phyloP scores from a whole-genome alignment of 2,329 filamentous ascomycete genomes.

The Metarhizium guizhouense region DNA sequence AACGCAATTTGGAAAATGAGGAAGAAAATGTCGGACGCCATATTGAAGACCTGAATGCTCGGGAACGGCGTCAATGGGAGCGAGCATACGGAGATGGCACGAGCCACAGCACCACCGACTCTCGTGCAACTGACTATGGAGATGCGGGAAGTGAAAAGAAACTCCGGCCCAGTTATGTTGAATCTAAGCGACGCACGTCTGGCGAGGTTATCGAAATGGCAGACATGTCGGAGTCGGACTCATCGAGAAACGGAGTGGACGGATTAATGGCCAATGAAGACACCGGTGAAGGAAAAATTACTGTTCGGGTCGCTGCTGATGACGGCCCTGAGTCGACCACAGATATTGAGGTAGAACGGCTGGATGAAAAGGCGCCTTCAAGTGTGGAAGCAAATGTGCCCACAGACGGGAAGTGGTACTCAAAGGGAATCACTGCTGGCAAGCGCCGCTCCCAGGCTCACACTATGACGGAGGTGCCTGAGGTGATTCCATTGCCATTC shows the following conservation, averaged over 20 bases:
- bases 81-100: conserved; percentile 59
- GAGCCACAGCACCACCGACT: conserved; percentile 21
- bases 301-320: conserved; percentile 43
- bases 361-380: conserved; percentile 21
- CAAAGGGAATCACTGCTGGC: conserved; percentile 10
- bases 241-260: conserved; percentile 19
- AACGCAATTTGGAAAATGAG: conserved; percentile 47
- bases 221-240: conserved; percentile 31
- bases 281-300: conserved; percentile 37
- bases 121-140: conserved; percentile 42
- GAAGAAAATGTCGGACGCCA: conserved; percentile 64
- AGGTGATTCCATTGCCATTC: conserved; percentile 59
- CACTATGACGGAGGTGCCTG: conserved; percentile 29
- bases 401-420: conserved; percentile 13
- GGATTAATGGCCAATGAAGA: conserved; percentile 33
- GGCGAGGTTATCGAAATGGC: conserved; percentile 46
- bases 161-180: conserved; percentile 23
- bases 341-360: conserved; percentile 12
- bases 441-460: conserved; percentile 10
- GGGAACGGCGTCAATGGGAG: conserved; percentile 67
- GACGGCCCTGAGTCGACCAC: conserved; percentile 26
- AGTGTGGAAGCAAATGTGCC: conserved; percentile 10
- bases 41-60: conserved; percentile 51
- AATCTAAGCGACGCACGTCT: conserved; percentile 26
- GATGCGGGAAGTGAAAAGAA: conserved; percentile 39